Evolutionary conservation across 2,329 filamentous ascomycete species (phyloP), one percentile per base, ranked within the genome.

Genomic region (Tolypocladium tropicale): DNA sequence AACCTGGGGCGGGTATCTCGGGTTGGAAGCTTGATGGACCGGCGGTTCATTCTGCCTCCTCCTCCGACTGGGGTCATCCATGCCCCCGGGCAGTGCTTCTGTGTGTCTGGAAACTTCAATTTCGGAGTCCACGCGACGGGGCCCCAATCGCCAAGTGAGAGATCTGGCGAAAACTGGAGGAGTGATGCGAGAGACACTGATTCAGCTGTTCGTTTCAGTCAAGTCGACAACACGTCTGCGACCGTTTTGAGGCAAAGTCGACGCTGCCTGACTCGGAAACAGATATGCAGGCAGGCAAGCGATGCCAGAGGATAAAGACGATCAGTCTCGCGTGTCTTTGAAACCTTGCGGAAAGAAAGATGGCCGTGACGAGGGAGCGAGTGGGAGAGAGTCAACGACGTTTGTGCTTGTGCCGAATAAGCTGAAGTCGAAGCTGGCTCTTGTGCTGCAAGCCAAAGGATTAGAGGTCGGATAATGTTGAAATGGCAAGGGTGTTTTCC

Each of bases 51-150:
- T 83, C 77, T 88, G 86, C 81, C 88, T 86, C 77, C 84, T 80
- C 68, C 83, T 79, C 69, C 81, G 83, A 73, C 82, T 82, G 76
- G 85, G 83, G 74, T 88, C 84, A 78, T 93, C 89, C 89, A 94
- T 94, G 70, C 83, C 84, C 74, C 73, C 28, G 70, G 76, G 70
- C 67, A 28, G 30, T n/a, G 32, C 12, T 32, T 75, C 73, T 70
- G 75, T 72, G 72, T 78, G 73, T 67, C 73, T 70, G 72, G 76
- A 75, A 71, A 77, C 75, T 74, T 75, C 76, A 74, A 78, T 73
- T 73, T 76, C 76, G 73, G 80, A 78, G 78, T 81, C 78, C 69
- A 82, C 78, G 77, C 80, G 81, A 76, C 82, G 79, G 75, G 50
- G 21, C 23, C 16, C 23, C 14, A 23, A 46, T 18, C 16, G 34